Percentiles rank a stretch among this genome's conserved stretches.
Conservation (phyloP, 495 filamentous ascomycete species). For the Xylaria grammica region DNA sequence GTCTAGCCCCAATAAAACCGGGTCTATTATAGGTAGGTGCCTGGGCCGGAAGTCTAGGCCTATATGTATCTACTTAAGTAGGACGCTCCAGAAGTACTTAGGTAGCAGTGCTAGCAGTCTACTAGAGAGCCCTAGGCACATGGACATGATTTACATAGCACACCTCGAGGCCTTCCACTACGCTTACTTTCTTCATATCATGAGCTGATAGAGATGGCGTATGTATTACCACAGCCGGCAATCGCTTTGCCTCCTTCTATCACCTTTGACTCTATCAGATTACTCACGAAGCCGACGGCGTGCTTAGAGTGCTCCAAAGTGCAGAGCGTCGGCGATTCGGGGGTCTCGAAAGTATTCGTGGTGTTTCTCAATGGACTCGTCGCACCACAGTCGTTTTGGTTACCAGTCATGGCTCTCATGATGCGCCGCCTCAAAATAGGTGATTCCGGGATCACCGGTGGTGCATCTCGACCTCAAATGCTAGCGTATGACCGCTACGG, state of each 20-base stretch:
- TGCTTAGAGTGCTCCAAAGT: conserved; percentile 16
- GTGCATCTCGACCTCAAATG: conserved; percentile 45
- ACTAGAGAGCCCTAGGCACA: too few relatives aligned
- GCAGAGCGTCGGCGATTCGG: conserved; percentile 9
- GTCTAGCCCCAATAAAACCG: too few relatives aligned
- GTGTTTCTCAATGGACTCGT: conserved; percentile 69
- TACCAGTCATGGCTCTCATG: conserved; percentile 45
- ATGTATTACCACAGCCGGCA: conserved; percentile 15
- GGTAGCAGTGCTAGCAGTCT: too few relatives aligned
- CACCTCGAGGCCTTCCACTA: background rate
- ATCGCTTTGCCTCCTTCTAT: conserved; percentile 19
- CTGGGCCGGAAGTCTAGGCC: too few relatives aligned
- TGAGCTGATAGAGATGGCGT: conserved; percentile 7
- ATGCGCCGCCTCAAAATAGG: conserved; percentile 22
- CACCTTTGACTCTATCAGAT: conserved; percentile 12
- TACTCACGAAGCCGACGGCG: conserved; percentile 21
- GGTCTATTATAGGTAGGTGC: too few relatives aligned
- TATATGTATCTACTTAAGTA: too few relatives aligned
- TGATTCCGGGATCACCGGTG: conserved; percentile 23
- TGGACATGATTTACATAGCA: too few relatives aligned
- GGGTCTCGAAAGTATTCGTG: conserved; percentile 41
- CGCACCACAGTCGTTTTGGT: conserved; percentile 57
- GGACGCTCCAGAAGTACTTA: too few relatives aligned
- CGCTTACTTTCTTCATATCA: background rate
- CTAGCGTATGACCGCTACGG: conserved; percentile 70